Conservation (phyloP, 2,329 filamentous ascomycete genomes). For the Dendryphion nanum region DNA sequence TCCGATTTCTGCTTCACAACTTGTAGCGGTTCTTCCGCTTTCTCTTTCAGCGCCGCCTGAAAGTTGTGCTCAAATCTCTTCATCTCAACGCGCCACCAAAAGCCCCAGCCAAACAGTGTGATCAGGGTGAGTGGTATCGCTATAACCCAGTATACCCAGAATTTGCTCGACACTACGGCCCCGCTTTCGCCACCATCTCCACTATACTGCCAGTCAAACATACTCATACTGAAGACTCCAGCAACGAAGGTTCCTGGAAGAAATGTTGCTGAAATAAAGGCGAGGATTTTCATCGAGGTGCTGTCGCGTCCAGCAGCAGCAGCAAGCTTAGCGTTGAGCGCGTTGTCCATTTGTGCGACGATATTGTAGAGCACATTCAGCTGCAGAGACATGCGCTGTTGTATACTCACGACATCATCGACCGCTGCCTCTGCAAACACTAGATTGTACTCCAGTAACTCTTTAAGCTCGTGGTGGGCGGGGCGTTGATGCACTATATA, state of each 20-base stretch:
- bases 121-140: background rate
- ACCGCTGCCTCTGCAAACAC: too few species aligned
- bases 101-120: background rate
- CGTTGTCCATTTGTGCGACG: background rate
- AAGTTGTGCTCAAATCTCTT: background rate
- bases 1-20: background rate
- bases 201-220: background rate
- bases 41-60: background rate
- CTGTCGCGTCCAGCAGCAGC: slow-evolving; percentile 23
- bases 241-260: slow-evolving; percentile 38
- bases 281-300: slow-evolving; percentile 38
- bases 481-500: too few species aligned
- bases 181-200: too few species aligned
- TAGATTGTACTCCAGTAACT: too few species aligned
- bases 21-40: background rate
- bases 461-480: too few species aligned
- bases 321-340: slow-evolving; percentile 5
- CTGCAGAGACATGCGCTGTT: too few species aligned
- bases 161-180: background rate
- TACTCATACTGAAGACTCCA: background rate
- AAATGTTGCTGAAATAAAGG: slow-evolving; percentile 41
- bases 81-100: background rate
- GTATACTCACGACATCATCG: too few species aligned
- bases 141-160: background rate
- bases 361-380: background rate